Percentiles rank a stretch among this genome's conserved stretches.
phyloP scores from a whole-genome alignment of 2,329 filamentous ascomycete genomes.

The Botrytis paeoniae region DNA sequence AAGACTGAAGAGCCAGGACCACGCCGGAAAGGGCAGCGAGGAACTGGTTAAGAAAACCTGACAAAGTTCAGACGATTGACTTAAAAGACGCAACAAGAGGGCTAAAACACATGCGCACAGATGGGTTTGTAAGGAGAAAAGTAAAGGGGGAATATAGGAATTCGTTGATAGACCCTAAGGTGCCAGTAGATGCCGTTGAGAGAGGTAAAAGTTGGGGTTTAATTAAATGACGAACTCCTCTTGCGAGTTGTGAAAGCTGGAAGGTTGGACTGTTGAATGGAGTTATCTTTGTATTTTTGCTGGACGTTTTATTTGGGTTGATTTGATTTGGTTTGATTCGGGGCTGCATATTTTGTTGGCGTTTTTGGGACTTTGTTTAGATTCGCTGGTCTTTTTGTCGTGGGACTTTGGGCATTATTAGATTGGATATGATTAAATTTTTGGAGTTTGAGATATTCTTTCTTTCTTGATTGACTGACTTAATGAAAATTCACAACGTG shows the following conservation, averaged over 20 bases:
- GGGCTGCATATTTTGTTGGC: background rate
- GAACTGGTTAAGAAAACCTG: no score
- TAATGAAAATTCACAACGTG: background rate
- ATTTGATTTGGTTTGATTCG: background rate
- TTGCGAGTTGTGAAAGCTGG: background rate
- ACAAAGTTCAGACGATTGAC: no score
- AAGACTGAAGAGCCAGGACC: no score
- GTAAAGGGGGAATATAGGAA: no score
- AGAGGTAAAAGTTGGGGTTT: fast-evolving
- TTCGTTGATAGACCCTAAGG: no score
- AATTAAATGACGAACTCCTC: background rate
- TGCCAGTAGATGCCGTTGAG: no score
- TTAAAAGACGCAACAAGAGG: no score
- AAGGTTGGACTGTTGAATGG: background rate
- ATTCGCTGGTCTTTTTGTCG: background rate
- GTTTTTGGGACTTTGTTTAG: background rate
- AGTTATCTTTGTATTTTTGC: background rate
- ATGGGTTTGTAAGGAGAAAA: no score
- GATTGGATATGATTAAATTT: background rate
- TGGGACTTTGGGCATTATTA: background rate
- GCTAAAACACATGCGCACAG: no score
- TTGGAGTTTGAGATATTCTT: background rate
- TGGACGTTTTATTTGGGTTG: background rate
- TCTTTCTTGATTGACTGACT: background rate
- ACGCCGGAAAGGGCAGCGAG: no score